Evolutionary conservation across 805 yeast species (phyloP).

Genomic region (Metschnikowia orientalis): DNA sequence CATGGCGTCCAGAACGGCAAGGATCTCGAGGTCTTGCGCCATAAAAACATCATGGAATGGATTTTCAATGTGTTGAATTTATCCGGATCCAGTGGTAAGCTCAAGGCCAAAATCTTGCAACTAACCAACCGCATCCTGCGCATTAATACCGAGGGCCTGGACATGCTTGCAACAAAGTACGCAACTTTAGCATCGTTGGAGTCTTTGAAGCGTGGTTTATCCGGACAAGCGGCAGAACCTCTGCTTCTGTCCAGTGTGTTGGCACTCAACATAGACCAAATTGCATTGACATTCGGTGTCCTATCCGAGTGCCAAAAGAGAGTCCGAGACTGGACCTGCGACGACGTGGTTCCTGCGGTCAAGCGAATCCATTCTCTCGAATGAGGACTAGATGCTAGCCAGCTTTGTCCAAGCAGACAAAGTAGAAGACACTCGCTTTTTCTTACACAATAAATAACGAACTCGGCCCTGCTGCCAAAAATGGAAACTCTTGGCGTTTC

Average conservation of each 20-base stretch:
- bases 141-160: constrained; percentile 52
- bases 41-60: constrained; percentile 65
- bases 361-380: constrained; percentile 43
- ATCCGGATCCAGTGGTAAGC: neutral
- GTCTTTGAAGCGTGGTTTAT: constrained; percentile 19
- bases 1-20: constrained; percentile 41
- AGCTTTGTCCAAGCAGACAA: neutral
- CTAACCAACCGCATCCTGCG: constrained; percentile 46
- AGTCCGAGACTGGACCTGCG: constrained; percentile 56
- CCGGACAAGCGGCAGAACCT: neutral
- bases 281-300: constrained; percentile 42
- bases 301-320: constrained; percentile 47
- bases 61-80: constrained; percentile 49
- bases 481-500: too few species aligned
- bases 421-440: too few species aligned
- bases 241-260: constrained; percentile 30
- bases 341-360: constrained; percentile 42
- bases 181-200: constrained; percentile 33
- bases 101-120: constrained; percentile 35
- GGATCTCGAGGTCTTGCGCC: constrained; percentile 53
- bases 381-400: neutral
- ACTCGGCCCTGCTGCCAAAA: too few species aligned
- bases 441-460: too few species aligned
- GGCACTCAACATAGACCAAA: constrained; percentile 41
- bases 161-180: constrained; percentile 54